Conservation (phyloP, 495 filamentous ascomycete genomes). For the Penicillium cosmopolitanum region DNA sequence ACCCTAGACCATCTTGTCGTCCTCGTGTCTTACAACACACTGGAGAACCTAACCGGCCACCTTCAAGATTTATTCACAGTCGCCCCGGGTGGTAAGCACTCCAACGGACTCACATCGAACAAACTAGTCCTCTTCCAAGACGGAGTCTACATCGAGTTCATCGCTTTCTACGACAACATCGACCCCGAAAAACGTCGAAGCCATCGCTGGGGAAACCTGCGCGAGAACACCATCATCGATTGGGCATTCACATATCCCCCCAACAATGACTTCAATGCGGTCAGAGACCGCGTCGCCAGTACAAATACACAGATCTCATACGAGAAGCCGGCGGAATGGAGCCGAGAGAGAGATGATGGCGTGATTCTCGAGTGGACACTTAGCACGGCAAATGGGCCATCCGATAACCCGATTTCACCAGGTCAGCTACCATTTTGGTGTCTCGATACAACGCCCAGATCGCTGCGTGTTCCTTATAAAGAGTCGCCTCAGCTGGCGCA, state of each 20-base stretch:
- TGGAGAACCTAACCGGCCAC: constrained; percentile 9
- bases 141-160: constrained; percentile 26
- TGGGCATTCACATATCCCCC: constrained; percentile 29
- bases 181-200: constrained; percentile 19
- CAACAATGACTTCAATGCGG: constrained; percentile 15
- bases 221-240: constrained; percentile 26
- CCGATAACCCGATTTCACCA: neutral
- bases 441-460: constrained; percentile 24
- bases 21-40: constrained; percentile 21
- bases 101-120: constrained; percentile 25
- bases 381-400: constrained; percentile 3
- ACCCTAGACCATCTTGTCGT: constrained; percentile 29
- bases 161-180: constrained; percentile 21
- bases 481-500: constrained; percentile 14
- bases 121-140: constrained; percentile 23
- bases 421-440: constrained; percentile 30
- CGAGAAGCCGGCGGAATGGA: constrained; percentile 15
- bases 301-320: constrained; percentile 10
- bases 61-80: constrained; percentile 16
- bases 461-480: constrained; percentile 24
- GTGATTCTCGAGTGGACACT: constrained; percentile 22
- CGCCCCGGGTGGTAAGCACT: constrained; percentile 23
- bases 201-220: constrained; percentile 29
- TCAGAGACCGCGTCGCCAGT: constrained; percentile 12
- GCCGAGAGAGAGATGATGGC: constrained; percentile 20